Evolutionary conservation across 2,329 filamentous ascomycete genomes (phyloP), one percentile per base, ranked within the genome.

Genomic region (Didymella exigua): DNA sequence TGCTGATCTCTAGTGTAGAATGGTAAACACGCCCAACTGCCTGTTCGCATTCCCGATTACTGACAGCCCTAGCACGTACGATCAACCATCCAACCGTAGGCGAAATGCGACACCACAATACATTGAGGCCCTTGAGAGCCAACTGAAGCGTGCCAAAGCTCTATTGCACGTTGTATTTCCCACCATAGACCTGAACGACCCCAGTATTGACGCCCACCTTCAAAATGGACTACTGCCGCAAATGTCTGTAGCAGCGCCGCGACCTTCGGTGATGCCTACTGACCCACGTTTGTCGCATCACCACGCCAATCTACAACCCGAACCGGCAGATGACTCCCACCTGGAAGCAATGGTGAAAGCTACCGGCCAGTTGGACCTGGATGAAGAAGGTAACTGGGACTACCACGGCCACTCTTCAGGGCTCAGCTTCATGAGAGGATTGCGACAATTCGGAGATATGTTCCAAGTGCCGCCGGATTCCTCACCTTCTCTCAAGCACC

Each of bases 391-490:
- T 36, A 87, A 95, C 65, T 96, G 92, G 87, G 93, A 98, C 75
- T 99, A 96, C 68, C 91, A 96, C 70, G 95, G 95, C 42, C 89
- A 90, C 60, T 97, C 93, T 0, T 98, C 95, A 0, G 93, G 93
- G 2, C 84, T 93, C 37, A 91, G 93, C 59, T 99, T 97, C 73
- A 83, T 97, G 65, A 85, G 86, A 60, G 87, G 90, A 49, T 88
- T 99, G 83, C 90, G 96, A 68, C 89, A 96, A 69, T 90, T 97
- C 62, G 89, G 90, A 38, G 86, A 88, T 57, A 81, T 95, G 61
- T 82, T 95, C 42, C 88, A 88, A 18, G 83, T 84, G 34, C 83
- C 86, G 41, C 81, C 83, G 59, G 80, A 84, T 66, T 76, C 75
- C 67, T 70, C 84, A 58, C 81, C 86, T 16, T 85, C 88, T 70